Evolutionary conservation across 139 green algal genomes (phyloP), one percentile per base, ranked within the genome.

Genomic region (Auxenochlorella pyrenoidosa): DNA sequence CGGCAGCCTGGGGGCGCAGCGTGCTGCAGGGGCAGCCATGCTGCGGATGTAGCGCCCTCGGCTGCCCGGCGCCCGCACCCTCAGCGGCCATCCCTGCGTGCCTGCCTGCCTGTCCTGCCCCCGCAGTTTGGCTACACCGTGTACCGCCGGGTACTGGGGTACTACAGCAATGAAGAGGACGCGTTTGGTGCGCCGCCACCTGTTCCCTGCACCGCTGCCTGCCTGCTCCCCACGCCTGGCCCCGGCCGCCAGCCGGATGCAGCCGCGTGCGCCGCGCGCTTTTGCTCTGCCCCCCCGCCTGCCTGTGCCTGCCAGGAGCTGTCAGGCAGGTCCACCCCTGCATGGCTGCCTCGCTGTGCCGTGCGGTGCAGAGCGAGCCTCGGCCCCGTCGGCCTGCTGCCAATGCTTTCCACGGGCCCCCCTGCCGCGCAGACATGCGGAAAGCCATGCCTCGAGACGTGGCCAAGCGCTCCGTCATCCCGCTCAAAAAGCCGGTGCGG

Each of bases 401-500:
- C 73, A 5, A 43, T 18, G 21, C n/a, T 30, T 40, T 18, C 34
- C 38, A 28, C 21, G 8, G 16, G 2, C 1, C 22, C 32, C 75
- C 75, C 44, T 40, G 1, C 36, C 32, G 1, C 85, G 80, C 87
- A 94, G 97, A 99, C 90, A 99, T 99, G 97, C 90, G 97, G 0
- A 99, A 99, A 80, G 96, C 98, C 0, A 98, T 99, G 96, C 92
- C 93, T 24, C 84, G 96, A 36, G 98, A 99, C 79, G 91, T 95
- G 21, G 41, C 94, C 5, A 95, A 95, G 82, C 90, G 93, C 85
- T 96, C 91, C 0, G 91, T 98, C 5, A 86, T 98, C 1, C 96
- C 97, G 0, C 41, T 98, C 16, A 91, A 85, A 22, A 87, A 88
- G 41, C 85, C 93, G 24, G 91, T 99, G 28, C 84, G 88, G 32